Conservation (phyloP, 163 green algal genomes). For the Scenedesmus sp. region DNA sequence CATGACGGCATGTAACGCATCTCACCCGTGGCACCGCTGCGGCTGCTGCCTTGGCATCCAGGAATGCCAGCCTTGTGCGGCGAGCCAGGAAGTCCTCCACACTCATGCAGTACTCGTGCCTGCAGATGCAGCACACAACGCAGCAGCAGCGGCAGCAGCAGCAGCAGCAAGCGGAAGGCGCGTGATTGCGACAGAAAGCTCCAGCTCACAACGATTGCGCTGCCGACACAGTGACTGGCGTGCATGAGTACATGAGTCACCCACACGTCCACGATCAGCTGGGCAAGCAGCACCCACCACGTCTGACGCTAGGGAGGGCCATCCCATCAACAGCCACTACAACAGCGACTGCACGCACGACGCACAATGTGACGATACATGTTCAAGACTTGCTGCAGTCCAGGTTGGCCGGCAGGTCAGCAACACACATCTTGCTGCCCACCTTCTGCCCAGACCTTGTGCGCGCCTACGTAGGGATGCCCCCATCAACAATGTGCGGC, state of each 20-base stretch:
- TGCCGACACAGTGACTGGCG: too few relatives aligned
- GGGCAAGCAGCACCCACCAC: too few relatives aligned
- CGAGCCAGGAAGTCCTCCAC: constrained; percentile 95
- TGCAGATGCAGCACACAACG: constrained; percentile 11
- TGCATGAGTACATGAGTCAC: too few relatives aligned
- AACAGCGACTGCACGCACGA: not conserved
- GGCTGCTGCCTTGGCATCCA: constrained; percentile 88
- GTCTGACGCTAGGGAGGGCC: too few relatives aligned
- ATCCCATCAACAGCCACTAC: too few relatives aligned
- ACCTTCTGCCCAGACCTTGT: constrained; percentile 97
- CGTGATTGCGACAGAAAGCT: too few relatives aligned
- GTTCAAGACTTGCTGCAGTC: too few relatives aligned
- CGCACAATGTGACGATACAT: too few relatives aligned
- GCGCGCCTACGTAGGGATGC: constrained; percentile 89
- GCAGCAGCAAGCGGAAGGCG: not conserved
- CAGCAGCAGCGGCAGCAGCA: constrained; percentile 8
- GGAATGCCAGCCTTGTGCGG: constrained; percentile 95
- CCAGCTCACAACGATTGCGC: too few relatives aligned
- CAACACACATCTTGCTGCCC: constrained; percentile 61
- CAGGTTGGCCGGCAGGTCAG: too few relatives aligned
- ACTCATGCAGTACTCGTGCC: constrained; percentile 93
- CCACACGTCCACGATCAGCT: too few relatives aligned
- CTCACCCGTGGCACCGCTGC: constrained; percentile 85
- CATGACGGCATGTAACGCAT: not conserved
- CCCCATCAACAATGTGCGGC: too few relatives aligned